These are phyloP conservation scores for Actinidia chinensis DNA, from an alignment of 179 eudicot genomes.

Conservation along the genomic window DNA sequence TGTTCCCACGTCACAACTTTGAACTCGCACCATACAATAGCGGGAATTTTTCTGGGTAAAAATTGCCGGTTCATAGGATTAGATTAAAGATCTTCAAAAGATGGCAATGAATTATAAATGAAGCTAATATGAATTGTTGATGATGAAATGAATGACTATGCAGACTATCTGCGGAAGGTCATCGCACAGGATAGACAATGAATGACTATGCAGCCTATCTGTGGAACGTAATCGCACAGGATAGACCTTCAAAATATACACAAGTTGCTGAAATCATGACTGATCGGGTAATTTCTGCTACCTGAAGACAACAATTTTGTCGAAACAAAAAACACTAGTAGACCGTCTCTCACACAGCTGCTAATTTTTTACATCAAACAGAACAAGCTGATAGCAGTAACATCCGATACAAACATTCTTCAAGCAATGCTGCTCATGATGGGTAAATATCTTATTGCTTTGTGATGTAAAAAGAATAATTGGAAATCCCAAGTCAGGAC, in stretches of 20 bases:
- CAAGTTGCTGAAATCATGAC: conserved; percentile 82
- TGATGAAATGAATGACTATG: conserved; percentile 2
- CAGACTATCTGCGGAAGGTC: conserved; percentile 14
- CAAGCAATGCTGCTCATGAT: conserved; percentile 91
- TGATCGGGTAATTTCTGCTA: conserved; percentile 43
- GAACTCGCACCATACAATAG: too few relatives aligned
- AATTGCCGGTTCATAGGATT: too few relatives aligned
- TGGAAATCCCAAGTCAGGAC: background rate
- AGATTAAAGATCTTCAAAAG: too few relatives aligned
- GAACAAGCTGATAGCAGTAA: conserved; percentile 69
- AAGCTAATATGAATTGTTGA: background rate
- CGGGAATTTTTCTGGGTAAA: too few relatives aligned
- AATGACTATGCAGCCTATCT: conserved; percentile 16
- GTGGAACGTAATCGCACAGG: conserved; percentile 41
- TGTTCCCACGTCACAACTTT: too few relatives aligned
- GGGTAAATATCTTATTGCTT: conserved; percentile 37
- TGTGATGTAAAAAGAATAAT: background rate
- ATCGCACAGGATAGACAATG: background rate
- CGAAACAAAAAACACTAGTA: background rate
- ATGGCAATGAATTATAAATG: background rate
- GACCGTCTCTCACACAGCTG: background rate
- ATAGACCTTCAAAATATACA: conserved; percentile 57
- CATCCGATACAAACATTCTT: conserved; percentile 74
- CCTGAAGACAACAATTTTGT: background rate
- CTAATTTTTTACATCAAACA: conserved; percentile 24